A percentile compares a stretch with the other conserved stretches of the same genome.
Evolutionary conservation across 1,284 basidiomycete genomes (phyloP).

Genomic region (Pseudozyma pruni): DNA sequence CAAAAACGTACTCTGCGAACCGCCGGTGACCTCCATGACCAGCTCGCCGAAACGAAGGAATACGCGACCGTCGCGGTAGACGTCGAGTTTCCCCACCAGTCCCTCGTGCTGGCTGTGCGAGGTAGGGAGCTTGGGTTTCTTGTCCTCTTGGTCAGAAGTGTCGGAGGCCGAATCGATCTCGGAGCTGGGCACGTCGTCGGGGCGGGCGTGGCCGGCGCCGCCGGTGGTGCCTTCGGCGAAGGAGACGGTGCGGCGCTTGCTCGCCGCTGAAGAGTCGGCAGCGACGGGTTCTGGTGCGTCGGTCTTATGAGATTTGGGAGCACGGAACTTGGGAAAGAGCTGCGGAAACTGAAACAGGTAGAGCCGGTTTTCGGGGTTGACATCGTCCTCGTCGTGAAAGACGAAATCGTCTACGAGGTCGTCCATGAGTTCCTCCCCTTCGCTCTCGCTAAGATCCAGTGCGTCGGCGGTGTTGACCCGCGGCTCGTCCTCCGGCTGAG

Average conservation of each 20-base stretch:
- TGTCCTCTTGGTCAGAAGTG: constrained; percentile 21
- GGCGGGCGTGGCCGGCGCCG: constrained; percentile 31
- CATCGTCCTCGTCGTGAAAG: constrained; percentile 53
- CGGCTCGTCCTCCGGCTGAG: constrained; percentile 53
- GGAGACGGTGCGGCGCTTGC: constrained; percentile 47
- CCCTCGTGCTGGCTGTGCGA: constrained; percentile 40
- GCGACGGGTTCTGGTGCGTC: constrained; percentile 1
- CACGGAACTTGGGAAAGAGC: constrained; percentile 81
- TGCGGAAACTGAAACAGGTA: constrained; percentile 93
- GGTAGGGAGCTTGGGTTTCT: constrained; percentile 16
- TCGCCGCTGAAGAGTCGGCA: neutral
- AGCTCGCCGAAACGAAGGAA: constrained; percentile 59
- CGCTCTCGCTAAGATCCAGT: constrained; percentile 82
- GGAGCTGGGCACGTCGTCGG: constrained; percentile 10
- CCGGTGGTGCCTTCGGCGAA: constrained; percentile 58
- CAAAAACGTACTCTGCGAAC: constrained; percentile 86
- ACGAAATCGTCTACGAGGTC: constrained; percentile 84
- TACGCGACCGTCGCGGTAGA: constrained; percentile 61
- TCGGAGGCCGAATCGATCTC: constrained; percentile 17
- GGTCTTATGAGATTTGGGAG: constrained; percentile 6
- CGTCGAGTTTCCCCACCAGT: constrained; percentile 58
- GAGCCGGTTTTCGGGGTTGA: constrained; percentile 72
- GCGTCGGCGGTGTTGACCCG: constrained; percentile 76
- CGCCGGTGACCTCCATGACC: constrained; percentile 73
- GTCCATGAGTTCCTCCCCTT: constrained; percentile 85